phyloP scores from a whole-genome alignment of 345 rosid genomes.

The Mangifera indica region DNA sequence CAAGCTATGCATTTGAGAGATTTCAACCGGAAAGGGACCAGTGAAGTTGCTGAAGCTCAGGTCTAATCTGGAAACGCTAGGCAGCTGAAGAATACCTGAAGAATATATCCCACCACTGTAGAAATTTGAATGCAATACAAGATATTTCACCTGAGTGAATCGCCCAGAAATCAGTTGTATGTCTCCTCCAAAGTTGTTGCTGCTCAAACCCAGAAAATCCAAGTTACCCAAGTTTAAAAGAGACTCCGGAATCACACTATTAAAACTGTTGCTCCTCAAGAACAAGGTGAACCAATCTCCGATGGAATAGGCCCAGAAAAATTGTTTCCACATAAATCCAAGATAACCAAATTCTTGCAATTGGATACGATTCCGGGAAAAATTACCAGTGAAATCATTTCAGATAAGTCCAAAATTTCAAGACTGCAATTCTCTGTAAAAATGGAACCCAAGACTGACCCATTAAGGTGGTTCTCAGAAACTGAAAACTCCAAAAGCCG shows the following conservation, averaged over 20 bases:
- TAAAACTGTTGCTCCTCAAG: constrained; percentile 69
- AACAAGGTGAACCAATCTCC: constrained; percentile 61
- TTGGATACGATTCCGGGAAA: constrained; percentile 55
- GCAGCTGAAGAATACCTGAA: constrained; percentile 66
- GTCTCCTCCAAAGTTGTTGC: constrained; percentile 58
- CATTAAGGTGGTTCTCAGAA: constrained; percentile 49
- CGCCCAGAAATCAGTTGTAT: constrained; percentile 68
- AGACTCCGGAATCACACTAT: constrained; percentile 57
- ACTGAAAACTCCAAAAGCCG: constrained; percentile 58
- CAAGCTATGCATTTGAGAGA: constrained; percentile 53
- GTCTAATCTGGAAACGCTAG: constrained; percentile 58
- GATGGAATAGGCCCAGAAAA: constrained; percentile 59
- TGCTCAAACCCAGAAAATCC: constrained; percentile 68
- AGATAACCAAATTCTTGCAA: constrained; percentile 46
- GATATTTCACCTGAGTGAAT: constrained; percentile 57
- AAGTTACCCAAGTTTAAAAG: constrained; percentile 56
- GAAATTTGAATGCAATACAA: constrained; percentile 57
- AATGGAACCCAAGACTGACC: constrained; percentile 36
- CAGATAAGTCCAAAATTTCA: constrained; percentile 56
- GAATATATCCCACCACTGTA: constrained; percentile 60
- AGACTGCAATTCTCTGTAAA: constrained; percentile 56
- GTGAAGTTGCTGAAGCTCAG: constrained; percentile 72
- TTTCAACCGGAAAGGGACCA: constrained; percentile 60
- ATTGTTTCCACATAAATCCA: constrained; percentile 67
- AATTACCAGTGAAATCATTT: constrained; percentile 47